phyloP scores from a whole-genome alignment of 2,329 filamentous ascomycete species.

The Sordariomycetes sp. region DNA sequence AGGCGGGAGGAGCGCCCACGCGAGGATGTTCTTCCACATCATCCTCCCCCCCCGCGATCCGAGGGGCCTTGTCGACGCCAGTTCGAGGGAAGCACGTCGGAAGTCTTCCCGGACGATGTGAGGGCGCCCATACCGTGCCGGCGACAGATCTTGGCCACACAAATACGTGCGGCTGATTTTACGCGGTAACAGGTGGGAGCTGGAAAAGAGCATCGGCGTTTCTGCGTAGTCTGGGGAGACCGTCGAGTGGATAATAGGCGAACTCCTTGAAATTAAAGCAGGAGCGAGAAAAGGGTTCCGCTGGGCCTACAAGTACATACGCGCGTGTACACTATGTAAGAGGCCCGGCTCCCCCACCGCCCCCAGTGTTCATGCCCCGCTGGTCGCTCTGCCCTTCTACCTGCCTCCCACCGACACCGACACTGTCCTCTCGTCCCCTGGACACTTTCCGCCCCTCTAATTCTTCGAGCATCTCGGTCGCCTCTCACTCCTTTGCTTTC shows the following conservation, averaged over 20 bases:
- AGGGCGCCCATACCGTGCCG: background rate
- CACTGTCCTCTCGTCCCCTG: background rate
- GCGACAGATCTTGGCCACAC: background rate
- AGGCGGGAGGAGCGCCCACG: background rate
- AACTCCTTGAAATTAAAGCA: background rate
- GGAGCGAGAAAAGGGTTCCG: background rate
- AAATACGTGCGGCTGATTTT: background rate
- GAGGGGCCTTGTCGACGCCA: background rate
- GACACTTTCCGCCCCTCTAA: background rate
- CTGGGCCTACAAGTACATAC: too few relatives aligned
- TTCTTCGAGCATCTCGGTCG: background rate
- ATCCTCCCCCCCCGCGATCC: background rate
- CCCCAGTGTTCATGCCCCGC: background rate
- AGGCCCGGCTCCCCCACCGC: background rate
- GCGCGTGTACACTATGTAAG: too few relatives aligned
- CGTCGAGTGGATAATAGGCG: background rate
- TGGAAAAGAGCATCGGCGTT: background rate
- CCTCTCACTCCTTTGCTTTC: background rate
- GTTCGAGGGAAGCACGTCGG: background rate
- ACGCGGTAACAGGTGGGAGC: background rate
- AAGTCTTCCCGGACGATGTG: background rate
- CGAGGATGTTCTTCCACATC: background rate
- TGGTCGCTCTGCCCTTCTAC: background rate
- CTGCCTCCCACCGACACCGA: too few relatives aligned
- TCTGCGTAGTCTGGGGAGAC: background rate